phyloP scores from a whole-genome alignment of 2,329 filamentous ascomycete genomes.

The Aspergillus carbonarius region DNA sequence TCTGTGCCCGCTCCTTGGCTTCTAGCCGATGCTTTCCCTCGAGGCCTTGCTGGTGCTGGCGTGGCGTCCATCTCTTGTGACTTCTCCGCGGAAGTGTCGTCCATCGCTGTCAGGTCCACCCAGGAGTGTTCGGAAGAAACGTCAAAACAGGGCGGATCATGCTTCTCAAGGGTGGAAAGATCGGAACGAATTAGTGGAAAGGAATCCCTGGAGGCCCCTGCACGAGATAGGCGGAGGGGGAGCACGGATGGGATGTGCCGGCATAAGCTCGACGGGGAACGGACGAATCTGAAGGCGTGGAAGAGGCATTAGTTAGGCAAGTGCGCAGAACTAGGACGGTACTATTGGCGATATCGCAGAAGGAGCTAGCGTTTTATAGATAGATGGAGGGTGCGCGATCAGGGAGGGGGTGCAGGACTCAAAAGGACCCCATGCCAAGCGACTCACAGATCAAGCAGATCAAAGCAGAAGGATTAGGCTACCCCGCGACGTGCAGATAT shows the following conservation, averaged over 20 bases:
- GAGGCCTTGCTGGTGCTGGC: conserved; percentile 14
- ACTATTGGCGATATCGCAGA: conserved; percentile 2
- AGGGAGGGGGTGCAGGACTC: not conserved
- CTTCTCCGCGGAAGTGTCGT: conserved; percentile 22
- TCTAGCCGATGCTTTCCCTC: conserved; percentile 20
- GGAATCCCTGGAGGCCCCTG: conserved; percentile 5
- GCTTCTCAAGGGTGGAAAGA: conserved; percentile 17
- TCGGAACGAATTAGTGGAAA: conserved; percentile 7
- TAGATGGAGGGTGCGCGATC: not conserved
- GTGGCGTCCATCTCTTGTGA: conserved; percentile 11
- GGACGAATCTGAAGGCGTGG: conserved; percentile 10
- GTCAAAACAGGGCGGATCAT: conserved; percentile 20
- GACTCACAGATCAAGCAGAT: conserved; percentile 9
- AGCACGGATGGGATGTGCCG: conserved; percentile 7
- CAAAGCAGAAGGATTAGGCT: not conserved
- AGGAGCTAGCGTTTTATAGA: not conserved
- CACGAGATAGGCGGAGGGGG: not conserved
- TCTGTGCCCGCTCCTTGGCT: conserved; percentile 33
- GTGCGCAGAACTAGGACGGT: conserved; percentile 4
- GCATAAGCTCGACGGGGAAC: conserved; percentile 1
- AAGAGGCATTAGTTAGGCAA: conserved; percentile 12
- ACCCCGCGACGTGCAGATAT: conserved; percentile 1
- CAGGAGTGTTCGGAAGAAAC: conserved; percentile 22
- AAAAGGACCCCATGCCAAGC: not conserved
- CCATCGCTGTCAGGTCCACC: conserved; percentile 29